Base-by-base conservation (phyloP, 2,329 filamentous ascomycete genomes). In the Aspergillus sp. region DNA sequence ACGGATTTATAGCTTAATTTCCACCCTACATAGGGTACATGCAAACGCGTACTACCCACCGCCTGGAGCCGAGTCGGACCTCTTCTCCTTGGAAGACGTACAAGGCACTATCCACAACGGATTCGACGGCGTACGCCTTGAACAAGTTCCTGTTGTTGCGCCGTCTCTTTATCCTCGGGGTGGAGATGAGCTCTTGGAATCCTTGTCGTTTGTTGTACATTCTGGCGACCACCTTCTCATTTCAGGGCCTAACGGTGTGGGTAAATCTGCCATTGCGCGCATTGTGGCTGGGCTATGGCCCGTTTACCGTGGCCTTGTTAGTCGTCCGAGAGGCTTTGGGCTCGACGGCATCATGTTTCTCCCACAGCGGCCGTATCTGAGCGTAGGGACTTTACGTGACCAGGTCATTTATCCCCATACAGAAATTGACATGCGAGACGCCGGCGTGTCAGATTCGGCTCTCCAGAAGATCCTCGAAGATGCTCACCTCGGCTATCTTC, bases 371-470 rank as follows among this genome's bases (percentile, higher is more conserved):
- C 93, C 94, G 0, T 98, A 98, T 72, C 86, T 98, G 38, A 94
- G 89, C 75, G 91, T 94, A 23, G 95, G 95, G 41, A 98, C 95
- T 1, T 83, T 98, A 9, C 90, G 95, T 28, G 96, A 99, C 71
- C 96, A 99, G 79, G 92, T 99, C 71, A 97, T 98, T 73, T 99
- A 99, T 70, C 95, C 95, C 0, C 93, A 99, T 70, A 94, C 92
- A 7, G 94, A 96, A 74, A 82, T 93, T 47, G 95, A 99, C 71
- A 98, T 99, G 95, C 89, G 88, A 31, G 89, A 91, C 62, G 89
- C 90, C 64, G 88, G 90, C 17, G 89, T 89, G 69, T 87, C 86
- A 3, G 95, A 99, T 74, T 82, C 87, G 34, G 91, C 96, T 67
- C 84, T 99, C 22, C 87, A 89, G 72, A 83, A 83, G 28, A 87